Percentiles rank a stretch among this genome's conserved stretches.
These are phyloP conservation scores for Auricularia heimuer DNA, from an alignment of 768 basidiomycete species.

Conservation along the genomic window DNA sequence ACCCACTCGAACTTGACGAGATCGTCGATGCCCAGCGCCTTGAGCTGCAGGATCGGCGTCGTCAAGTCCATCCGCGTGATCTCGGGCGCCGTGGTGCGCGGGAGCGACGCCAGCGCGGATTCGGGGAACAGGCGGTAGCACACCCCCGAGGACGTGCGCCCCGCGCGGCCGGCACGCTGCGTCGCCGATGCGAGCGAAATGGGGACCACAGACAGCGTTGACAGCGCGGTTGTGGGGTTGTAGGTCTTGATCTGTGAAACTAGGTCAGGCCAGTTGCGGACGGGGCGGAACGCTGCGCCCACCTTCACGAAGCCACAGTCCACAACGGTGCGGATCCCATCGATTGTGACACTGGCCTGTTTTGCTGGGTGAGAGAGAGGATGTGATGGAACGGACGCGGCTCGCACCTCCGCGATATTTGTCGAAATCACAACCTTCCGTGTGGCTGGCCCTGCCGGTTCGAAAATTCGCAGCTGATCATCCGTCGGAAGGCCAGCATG, in stretches of 20 bases:
- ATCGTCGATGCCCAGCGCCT: slow-evolving; percentile 91
- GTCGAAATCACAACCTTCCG: slow-evolving; percentile 90
- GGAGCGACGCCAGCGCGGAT: slow-evolving; percentile 47
- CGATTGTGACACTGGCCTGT: slow-evolving; percentile 92
- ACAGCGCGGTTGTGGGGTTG: slow-evolving; percentile 77
- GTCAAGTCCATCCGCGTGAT: slow-evolving; percentile 86
- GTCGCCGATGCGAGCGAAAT: slow-evolving; percentile 82
- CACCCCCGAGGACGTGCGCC: slow-evolving; percentile 83
- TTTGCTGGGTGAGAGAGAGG: neutral
- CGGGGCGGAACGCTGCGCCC: neutral
- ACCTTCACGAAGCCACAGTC: slow-evolving; percentile 97
- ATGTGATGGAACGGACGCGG: neutral
- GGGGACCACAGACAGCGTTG: slow-evolving; percentile 74
- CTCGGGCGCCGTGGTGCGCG: slow-evolving; percentile 73
- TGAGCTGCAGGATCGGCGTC: slow-evolving; percentile 85
- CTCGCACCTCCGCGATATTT: slow-evolving; percentile 82
- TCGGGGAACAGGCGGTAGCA: slow-evolving; percentile 87
- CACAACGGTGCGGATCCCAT: slow-evolving; percentile 87
- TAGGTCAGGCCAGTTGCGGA: neutral
- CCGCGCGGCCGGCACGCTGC: slow-evolving; percentile 91
- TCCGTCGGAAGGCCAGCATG: slow-evolving; percentile 84
- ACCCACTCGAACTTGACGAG: slow-evolving; percentile 96
- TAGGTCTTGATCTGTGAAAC: slow-evolving; percentile 68
- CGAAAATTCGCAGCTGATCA: slow-evolving; percentile 82
- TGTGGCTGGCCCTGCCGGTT: slow-evolving; percentile 57